These are phyloP conservation scores for Gentiana macrophylla DNA, from an alignment of 257 asterid genomes.

Conservation along the genomic window DNA sequence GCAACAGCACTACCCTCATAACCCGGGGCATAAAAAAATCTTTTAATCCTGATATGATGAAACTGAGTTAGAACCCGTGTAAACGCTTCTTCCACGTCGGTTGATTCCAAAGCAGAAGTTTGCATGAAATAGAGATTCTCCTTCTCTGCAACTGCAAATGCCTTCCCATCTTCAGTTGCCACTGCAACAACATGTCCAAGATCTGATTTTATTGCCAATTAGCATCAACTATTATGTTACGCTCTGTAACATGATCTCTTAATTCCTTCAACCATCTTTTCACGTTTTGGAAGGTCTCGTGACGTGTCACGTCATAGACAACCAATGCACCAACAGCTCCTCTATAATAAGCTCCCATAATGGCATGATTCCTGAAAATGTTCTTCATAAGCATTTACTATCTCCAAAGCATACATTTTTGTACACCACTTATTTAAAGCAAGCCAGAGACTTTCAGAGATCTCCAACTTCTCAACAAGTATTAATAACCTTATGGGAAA, in stretches of 20 bases:
- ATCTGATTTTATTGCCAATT: conserved; percentile 31
- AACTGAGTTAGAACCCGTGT: conserved; percentile 25
- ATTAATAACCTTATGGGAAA: no score
- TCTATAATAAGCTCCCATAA: conserved; percentile 30
- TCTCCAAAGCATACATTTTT: no score
- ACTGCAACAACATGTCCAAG: conserved; percentile 31
- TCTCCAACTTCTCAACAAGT: no score
- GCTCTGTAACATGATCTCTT: conserved; percentile 26
- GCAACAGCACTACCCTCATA: conserved; percentile 14
- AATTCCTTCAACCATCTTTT: conserved; percentile 27
- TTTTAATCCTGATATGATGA: conserved; percentile 15
- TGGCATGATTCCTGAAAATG: conserved; percentile 23
- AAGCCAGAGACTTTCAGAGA: no score
- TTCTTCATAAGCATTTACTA: no score
- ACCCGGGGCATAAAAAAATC: conserved; percentile 18
- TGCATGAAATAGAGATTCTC: conserved; percentile 28
- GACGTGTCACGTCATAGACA: conserved; percentile 28
- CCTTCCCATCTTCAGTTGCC: conserved; percentile 20
- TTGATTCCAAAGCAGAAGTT: conserved; percentile 29
- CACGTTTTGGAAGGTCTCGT: conserved; percentile 20
- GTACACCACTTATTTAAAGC: no score
- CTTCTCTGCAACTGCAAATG: conserved; percentile 27
- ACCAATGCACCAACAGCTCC: conserved; percentile 34
- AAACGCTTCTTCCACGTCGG: conserved; percentile 26
- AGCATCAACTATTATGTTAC: conserved; percentile 28